phyloP scores from a whole-genome alignment of 192 early-diverging fungal species.

The Podila minutissima region DNA sequence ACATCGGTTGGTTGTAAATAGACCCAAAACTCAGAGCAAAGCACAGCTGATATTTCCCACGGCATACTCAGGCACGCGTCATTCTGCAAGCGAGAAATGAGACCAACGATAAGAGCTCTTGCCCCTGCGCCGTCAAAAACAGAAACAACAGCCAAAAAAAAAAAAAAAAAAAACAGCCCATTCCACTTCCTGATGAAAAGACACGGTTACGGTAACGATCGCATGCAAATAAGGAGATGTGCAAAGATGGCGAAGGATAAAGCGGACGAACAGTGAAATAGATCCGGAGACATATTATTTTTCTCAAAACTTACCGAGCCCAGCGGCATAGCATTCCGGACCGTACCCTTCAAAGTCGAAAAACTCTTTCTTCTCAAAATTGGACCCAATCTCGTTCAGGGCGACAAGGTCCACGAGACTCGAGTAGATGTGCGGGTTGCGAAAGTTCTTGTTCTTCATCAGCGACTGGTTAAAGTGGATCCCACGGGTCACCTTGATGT shows the following conservation, averaged over 20 bases:
- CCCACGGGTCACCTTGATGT: slow-evolving; percentile 68
- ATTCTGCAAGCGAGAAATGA: neutral
- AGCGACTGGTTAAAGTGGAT: slow-evolving; percentile 86
- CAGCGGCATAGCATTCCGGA: slow-evolving; percentile 64
- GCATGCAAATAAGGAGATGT: no score
- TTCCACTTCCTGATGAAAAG: slow-evolving; percentile 5
- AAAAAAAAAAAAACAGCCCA: slow-evolving; percentile 11
- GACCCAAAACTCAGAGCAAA: no score
- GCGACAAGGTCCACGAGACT: slow-evolving; percentile 87
- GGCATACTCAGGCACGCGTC: no score
- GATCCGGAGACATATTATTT: neutral
- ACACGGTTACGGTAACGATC: neutral
- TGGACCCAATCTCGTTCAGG: slow-evolving; percentile 85
- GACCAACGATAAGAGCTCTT: neutral
- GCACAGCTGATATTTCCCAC: no score
- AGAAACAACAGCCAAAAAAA: neutral
- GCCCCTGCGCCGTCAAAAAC: neutral
- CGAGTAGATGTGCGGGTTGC: slow-evolving; percentile 91
- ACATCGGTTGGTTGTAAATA: no score
- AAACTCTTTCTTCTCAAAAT: slow-evolving; percentile 68
- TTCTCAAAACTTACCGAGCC: slow-evolving; percentile 58
- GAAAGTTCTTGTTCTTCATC: slow-evolving; percentile 85
- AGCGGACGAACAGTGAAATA: neutral
- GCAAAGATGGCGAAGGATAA: no score
- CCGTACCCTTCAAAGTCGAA: slow-evolving; percentile 80